Conservation (phyloP, 345 rosid genomes). For the Populus alba region DNA sequence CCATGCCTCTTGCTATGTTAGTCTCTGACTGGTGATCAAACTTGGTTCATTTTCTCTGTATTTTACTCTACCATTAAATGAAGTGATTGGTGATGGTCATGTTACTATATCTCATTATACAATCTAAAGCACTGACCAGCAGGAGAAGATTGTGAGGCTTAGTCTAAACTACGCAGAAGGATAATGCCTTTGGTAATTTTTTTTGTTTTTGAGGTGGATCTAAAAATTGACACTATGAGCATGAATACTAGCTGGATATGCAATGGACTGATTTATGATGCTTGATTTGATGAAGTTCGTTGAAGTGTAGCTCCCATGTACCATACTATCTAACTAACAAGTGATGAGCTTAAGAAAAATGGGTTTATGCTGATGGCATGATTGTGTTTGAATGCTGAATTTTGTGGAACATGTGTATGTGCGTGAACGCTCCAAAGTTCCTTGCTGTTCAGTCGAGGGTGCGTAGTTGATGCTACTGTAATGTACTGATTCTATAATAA, state of each 20-base stretch:
- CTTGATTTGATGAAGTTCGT: background rate
- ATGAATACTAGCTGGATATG: background rate
- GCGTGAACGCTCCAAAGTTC: background rate
- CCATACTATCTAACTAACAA: background rate
- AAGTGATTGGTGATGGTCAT: background rate
- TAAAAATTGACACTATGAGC: background rate
- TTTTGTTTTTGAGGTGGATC: background rate
- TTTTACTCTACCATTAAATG: background rate
- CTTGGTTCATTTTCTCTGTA: background rate
- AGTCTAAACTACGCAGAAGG: background rate
- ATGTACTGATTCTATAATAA: background rate
- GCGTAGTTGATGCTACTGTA: background rate
- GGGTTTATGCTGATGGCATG: background rate
- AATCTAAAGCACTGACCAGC: background rate
- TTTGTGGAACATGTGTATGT: background rate
- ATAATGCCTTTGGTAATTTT: background rate
- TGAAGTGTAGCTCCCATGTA: background rate
- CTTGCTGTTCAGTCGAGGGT: background rate
- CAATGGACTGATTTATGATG: background rate
- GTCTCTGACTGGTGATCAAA: background rate
- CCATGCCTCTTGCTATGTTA: background rate
- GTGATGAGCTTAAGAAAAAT: background rate
- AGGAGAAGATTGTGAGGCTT: background rate
- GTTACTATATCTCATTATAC: background rate
- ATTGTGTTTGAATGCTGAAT: background rate